Percentiles rank a stretch among this genome's conserved stretches.
Conservation (phyloP, 441 rosid species). For the Erysimum pusillum region DNA sequence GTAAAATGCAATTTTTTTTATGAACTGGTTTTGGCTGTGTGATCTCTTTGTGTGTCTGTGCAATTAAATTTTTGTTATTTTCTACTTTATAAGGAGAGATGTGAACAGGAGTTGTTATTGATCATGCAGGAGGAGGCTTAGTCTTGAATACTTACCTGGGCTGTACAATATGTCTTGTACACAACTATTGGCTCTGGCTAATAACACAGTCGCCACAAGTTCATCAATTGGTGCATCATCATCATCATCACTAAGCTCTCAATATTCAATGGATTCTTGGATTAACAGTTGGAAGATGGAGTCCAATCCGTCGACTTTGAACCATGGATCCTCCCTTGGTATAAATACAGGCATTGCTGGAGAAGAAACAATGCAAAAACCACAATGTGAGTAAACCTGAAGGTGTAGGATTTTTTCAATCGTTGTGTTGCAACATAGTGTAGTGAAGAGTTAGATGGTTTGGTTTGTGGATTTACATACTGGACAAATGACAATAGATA, state of each 20-base stretch:
- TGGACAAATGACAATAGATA: not conserved
- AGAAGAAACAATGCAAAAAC: constrained; percentile 7
- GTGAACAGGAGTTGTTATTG: constrained; percentile 9
- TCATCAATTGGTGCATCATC: constrained; percentile 21
- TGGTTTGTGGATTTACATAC: constrained; percentile 5
- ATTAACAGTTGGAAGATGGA: constrained; percentile 9
- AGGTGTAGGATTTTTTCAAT: not conserved
- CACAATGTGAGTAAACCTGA: constrained; percentile 33
- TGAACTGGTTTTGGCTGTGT: constrained; percentile 3
- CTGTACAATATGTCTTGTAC: constrained; percentile 7
- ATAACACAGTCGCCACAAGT: constrained; percentile 3
- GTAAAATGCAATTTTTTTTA: constrained; percentile 6
- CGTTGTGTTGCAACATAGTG: not conserved
- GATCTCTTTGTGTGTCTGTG: not conserved
- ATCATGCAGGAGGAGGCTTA: constrained; percentile 20
- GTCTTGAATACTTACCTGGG: constrained; percentile 20
- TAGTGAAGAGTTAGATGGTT: not conserved
- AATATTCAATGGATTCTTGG: not conserved
- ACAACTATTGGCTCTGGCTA: constrained; percentile 34
- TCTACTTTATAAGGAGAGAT: constrained; percentile 4
- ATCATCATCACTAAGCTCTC: constrained; percentile 6
- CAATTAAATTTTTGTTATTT: not conserved
- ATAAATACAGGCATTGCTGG: not conserved
- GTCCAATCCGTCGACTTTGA: constrained; percentile 2
- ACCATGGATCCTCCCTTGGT: constrained; percentile 25